Base-by-base conservation (phyloP, 2,329 filamentous ascomycete genomes). In the Microdochium bolleyi region DNA sequence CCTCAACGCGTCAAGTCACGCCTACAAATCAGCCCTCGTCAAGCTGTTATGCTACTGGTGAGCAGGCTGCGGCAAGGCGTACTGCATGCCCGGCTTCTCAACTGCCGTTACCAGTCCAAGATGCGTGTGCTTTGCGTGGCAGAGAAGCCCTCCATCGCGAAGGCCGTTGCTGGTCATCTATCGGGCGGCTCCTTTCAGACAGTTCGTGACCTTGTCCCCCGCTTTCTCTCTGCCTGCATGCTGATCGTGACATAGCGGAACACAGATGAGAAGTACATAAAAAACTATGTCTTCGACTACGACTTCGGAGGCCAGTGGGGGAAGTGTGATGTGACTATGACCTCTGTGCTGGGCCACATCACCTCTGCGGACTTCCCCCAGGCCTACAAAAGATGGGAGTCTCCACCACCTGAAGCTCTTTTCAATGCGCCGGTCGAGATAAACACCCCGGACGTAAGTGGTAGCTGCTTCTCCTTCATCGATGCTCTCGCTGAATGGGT, bases 81-180 rank as follows among this genome's bases (percentile, higher is more conserved):
- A 13, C 22, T 19, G 16, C 22, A 27, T 30, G 52, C 38, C 38
- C 53, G 24, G 19, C 49, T 10, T 24, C 27, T 3, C 22, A 9
- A 16, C 27, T 55, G 44, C 21, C 60, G 62, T 48, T 55, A 52
- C 27, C 55, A 58, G 14, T 62, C 63, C 56, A 67, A 57, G 51
- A 81, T 81, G 70, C 78, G 67, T 61, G 60, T 90, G 54, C 74
- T 92, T 51, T 91, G 87, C 65, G 87, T 92, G 59, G 88, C 87
- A 55, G 87, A 92, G 70, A 92, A 99, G 78, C 91, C 91, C 34
- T 95, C 92, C 44, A 96, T 99, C 57, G 90, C 94, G 54, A 96
- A 94, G 71, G 91, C 92, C 37, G 92, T 99, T 50, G 89, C 94
- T 38, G 82, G 84, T 54, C 92, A 97, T 74, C 79, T 99, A 25